Evolutionary conservation across 2,329 filamentous ascomycete species (phyloP), one percentile per base, ranked within the genome.

Genomic region (Nemania sp.): DNA sequence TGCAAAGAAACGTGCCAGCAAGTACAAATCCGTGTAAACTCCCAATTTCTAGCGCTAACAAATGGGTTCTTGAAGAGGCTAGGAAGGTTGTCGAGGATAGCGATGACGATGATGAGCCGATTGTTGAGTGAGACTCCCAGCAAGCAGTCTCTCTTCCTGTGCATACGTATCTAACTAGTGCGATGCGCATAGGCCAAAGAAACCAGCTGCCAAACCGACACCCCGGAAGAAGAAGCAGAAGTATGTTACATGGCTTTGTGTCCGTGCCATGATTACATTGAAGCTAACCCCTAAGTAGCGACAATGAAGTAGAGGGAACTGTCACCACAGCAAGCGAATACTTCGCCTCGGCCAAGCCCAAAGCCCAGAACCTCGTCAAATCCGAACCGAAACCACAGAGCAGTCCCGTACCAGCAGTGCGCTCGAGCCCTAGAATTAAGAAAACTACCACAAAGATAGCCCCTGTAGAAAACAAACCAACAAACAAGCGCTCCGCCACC

Each of bases 11-110:
- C 81, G 85, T 69, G 76, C 78, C 69, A 87, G 84, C 86, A 75
- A 62, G 84, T 76, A 62, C 5, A 26, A 13, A 13, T 2, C n/a
- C 41, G 41, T n/a, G 10, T 32, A 15, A n/a, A 10, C 22, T 41
- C 20, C 18, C 11, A 22, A 38, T 49, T 47, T 45, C 20, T 32
- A 10, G 26, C 18, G 13, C 29, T 62, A 69, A 74, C 11, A 2
- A n/a, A 24, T 5, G 1, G 18, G 3, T 55, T 18, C 38, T 27
- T 5, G 41, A 49, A 87, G 83, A 84, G 75, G 84, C 80, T 57
- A 88, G 92, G 65, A 94, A 92, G 75, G 87, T 97, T 41, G 82
- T 96, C 54, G 89, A 94, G 69, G 93, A 97, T 70, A 95, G 93
- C 71, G 91, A 92, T 51, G 92, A 94, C 64, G 93, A 94, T 32